A percentile compares a stretch with the other conserved stretches of the same genome.
Conservation (phyloP, 306 rosid species). For the Acacia confusa region DNA sequence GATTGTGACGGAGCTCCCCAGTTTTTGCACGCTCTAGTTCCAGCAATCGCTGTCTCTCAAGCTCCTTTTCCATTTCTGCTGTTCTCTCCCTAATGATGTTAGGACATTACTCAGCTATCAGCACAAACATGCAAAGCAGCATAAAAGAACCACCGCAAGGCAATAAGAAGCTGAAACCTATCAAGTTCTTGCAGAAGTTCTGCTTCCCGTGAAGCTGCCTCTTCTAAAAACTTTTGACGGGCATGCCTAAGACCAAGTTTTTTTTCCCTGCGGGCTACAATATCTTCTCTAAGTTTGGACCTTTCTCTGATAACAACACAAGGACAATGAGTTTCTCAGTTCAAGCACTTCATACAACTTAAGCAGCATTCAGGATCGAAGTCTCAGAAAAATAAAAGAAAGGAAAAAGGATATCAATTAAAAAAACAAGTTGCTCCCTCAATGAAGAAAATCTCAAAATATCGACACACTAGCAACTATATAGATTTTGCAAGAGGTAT, state of each 20-base stretch:
- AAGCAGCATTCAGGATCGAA: conserved; percentile 18
- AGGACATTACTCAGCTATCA: conserved; percentile 30
- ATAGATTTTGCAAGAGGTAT: not conserved
- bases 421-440: not conserved
- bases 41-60: conserved; percentile 77
- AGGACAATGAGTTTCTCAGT: conserved; percentile 24
- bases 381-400: not conserved
- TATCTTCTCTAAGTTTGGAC: conserved; percentile 67
- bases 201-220: conserved; percentile 72
- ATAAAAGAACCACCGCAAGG: conserved; percentile 25
- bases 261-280: conserved; percentile 72
- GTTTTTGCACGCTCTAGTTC: conserved; percentile 90
- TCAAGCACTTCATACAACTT: conserved; percentile 16
- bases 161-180: conserved; percentile 48
- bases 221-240: conserved; percentile 77
- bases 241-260: conserved; percentile 63
- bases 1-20: conserved; percentile 84
- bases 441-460: not conserved
- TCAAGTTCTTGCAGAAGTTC: conserved; percentile 85
- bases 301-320: conserved; percentile 60
- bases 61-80: conserved; percentile 80
- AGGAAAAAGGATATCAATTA: not conserved
- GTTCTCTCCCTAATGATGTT: conserved; percentile 64
- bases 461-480: not conserved
- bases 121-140: conserved; percentile 21